Conservation (phyloP, 202 grass and related monocot species). For the Digitaria exilis region DNA sequence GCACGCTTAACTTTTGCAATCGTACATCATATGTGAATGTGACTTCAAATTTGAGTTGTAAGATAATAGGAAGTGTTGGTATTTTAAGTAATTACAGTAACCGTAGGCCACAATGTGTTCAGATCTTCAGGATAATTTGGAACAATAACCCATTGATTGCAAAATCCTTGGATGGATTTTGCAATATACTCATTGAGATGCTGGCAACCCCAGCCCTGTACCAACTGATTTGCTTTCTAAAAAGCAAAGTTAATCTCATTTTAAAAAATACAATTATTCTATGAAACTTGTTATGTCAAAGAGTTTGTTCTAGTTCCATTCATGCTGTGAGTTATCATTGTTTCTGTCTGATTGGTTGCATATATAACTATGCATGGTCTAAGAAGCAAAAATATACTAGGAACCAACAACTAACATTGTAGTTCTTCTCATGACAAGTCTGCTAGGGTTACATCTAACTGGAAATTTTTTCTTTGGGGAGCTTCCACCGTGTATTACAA, state of each 20-base stretch:
- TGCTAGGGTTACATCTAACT: constrained; percentile 27
- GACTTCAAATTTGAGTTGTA: too few relatives aligned
- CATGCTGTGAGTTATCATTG: too few relatives aligned
- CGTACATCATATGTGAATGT: background rate
- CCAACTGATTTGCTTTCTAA: too few relatives aligned
- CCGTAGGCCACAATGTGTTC: background rate
- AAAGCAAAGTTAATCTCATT: too few relatives aligned
- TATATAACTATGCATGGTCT: background rate
- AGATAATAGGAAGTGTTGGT: background rate
- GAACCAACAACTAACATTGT: background rate
- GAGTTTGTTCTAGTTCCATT: too few relatives aligned
- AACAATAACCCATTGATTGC: background rate
- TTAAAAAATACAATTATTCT: too few relatives aligned
- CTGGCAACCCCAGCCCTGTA: too few relatives aligned
- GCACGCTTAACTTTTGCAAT: background rate
- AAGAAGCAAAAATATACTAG: background rate
- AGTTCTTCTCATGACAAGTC: background rate
- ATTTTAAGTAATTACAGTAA: background rate
- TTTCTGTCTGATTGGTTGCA: too few relatives aligned
- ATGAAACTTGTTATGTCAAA: too few relatives aligned
- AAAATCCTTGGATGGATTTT: background rate
- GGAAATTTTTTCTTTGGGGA: background rate
- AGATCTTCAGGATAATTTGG: background rate
- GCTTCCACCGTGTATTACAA: constrained; percentile 30
- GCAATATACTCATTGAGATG: too few relatives aligned